Base-by-base conservation (phyloP, 495 filamentous ascomycete genomes). In the Aspergillus sclerotioniger region DNA sequence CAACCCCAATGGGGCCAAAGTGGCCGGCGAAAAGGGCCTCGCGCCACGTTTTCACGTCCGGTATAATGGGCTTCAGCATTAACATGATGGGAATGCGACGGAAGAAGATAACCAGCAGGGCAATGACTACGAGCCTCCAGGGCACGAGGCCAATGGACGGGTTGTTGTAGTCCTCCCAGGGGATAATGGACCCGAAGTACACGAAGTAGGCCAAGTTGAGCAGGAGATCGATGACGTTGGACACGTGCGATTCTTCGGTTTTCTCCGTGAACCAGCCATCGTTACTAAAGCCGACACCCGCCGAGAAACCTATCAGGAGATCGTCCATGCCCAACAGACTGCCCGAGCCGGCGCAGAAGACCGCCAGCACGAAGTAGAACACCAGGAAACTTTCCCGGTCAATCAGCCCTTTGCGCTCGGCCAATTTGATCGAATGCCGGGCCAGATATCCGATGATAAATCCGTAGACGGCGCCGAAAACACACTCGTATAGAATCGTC, bases 181-280 rank as follows among this genome's bases (percentile, higher is more conserved):
- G 95, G 51, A 99, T 91, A 72, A 99, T 96, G 33, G 95, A 89
- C 50, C 95, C 95, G 49, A 99, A 88, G 65, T 92, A 99, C 63
- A 99, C 93, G 67, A 99, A 98, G 68, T 97, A 98, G 6, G 93
- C 87, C 84, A 98, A 82, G 72, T 99, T 99, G 74, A 99, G 83
- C 54, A 99, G 75, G 62, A 99, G 72, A 79, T 99, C 95, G 68
- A 99, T 97, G 72, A 99, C 95, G 84, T 98, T 97, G 68, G 94
- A 97, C 20, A 99, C 95, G 68, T 97, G 93, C 1, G 95, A 90
- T 65, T 99, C 95, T 67, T 99, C 95, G 0, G 95, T 99, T 78
- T 97, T 96, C 67, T 97, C 89, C 10, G 88, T 90, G 67, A 98
- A 99, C 95, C 95, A 99, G 53, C 95, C 95, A 68, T 98, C 95